These are phyloP conservation scores for Forsythia suspensa DNA, from an alignment of 257 asterid species.

Conservation along the genomic window DNA sequence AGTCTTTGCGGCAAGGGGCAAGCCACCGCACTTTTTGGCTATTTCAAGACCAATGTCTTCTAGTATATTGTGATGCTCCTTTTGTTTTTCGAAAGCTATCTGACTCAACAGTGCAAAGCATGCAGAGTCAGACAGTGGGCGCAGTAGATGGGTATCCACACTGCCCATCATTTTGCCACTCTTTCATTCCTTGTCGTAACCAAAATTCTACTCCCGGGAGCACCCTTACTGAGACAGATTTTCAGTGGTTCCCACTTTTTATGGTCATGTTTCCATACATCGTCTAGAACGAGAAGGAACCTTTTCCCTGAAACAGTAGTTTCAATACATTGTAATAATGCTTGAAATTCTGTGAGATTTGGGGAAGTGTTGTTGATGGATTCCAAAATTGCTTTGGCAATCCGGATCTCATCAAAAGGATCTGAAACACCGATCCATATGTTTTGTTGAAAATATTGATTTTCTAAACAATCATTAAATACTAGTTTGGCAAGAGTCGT, in stretches of 20 bases:
- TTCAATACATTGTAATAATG: neutral
- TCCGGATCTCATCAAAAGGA: neutral
- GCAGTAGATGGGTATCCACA: neutral
- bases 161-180: neutral
- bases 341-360: neutral
- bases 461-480: neutral
- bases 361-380: neutral
- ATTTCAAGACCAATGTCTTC: neutral
- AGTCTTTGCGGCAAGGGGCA: conserved; percentile 16
- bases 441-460: too few species aligned
- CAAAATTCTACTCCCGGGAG: conserved; percentile 2
- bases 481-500: neutral
- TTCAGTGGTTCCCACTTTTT: neutral
- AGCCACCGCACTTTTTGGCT: conserved; percentile 14
- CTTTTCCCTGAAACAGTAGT: neutral
- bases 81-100: neutral
- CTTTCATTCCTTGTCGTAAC: neutral
- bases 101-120: neutral
- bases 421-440: neutral
- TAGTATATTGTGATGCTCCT: neutral
- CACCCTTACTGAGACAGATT: neutral
- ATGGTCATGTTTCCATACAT: neutral
- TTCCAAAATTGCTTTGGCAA: neutral
- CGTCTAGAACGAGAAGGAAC: conserved; percentile 7
- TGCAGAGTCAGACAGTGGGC: neutral